Conservation (phyloP, 805 yeast species). For the Wickerhamomyces strasburgensis region DNA sequence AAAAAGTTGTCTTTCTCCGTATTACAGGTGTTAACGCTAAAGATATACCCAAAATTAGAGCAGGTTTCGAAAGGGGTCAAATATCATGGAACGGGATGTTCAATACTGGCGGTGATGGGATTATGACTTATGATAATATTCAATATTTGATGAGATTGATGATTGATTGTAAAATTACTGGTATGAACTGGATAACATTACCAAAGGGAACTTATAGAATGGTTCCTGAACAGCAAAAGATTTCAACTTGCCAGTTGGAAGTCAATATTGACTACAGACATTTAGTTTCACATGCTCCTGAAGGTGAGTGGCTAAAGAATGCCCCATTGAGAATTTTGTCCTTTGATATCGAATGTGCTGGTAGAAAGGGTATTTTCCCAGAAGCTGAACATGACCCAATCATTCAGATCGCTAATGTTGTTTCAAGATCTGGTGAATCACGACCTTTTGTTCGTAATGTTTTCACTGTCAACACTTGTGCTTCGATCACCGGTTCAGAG, state of each 20-base stretch:
- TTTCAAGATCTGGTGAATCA: conserved; percentile 74
- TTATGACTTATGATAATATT: conserved; percentile 83
- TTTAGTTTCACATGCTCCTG: conserved; percentile 76
- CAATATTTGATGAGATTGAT: conserved; percentile 80
- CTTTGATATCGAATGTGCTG: conserved; percentile 98
- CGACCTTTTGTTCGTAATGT: conserved; percentile 92
- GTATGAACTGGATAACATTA: conserved; percentile 96
- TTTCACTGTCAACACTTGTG: conserved; percentile 85
- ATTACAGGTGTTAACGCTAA: conserved; percentile 62
- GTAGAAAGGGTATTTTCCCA: conserved; percentile 94
- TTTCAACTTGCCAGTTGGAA: conserved; percentile 85
- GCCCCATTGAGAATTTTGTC: conserved; percentile 93
- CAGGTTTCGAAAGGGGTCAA: conserved; percentile 81
- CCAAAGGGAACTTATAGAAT: conserved; percentile 67
- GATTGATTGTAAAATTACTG: conserved; percentile 88
- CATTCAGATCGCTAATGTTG: conserved; percentile 95
- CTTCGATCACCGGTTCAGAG: conserved; percentile 92
- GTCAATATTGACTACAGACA: conserved; percentile 63
- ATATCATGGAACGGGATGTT: conserved; percentile 60
- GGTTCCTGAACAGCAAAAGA: conserved; percentile 34
- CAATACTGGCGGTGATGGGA: conserved; percentile 43
- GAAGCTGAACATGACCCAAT: conserved; percentile 92
- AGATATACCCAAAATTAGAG: conserved; percentile 62
- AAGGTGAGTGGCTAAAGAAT: conserved; percentile 88
- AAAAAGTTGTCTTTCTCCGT: conserved; percentile 74